Base-by-base conservation (phyloP, 1,284 basidiomycete genomes). In the Ceratobasidium sp. region DNA sequence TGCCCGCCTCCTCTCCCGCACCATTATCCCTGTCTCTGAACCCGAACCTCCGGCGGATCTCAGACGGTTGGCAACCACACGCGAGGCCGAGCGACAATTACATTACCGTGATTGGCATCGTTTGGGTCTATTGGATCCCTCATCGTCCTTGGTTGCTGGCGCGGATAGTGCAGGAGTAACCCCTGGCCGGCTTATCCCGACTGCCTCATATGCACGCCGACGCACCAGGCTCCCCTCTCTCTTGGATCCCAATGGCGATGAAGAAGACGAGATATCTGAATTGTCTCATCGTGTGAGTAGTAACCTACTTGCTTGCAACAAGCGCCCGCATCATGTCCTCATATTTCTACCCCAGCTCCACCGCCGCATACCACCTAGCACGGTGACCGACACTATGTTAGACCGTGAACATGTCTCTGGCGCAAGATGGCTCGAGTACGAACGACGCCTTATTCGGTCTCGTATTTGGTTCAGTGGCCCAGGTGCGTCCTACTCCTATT, bases 101-200 rank as follows among this genome's bases (percentile, higher is more conserved):
- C 60, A 64, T 11, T 54, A 64, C 25, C 60, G 60, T 21, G 60
- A 64, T 29, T 64, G 60, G 60, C 60, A 64, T 16, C 60, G 60
- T 53, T 36, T 64, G 14, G 50, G 50, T 41, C 50, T 64, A 19
- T 46, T 64, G 21, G 60, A 64, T 25, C 60, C 60, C n/a, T 52
- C 60, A 27, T 19, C 60, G 13, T 39, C 60, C 5, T 36, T 11
- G 33, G 27, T 25, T 36, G 49, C 49, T 23, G 50, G 50, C 21
- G 25, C 49, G 11, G 60, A 64, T 13, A 50, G 27, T 42, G 50
- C 50, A 64, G 23, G 23, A 5, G 14, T 64, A 30, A 39, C 60
- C 4, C 50, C 60, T 25, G 60, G 60, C 25, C 58, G 58, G 25
- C 44, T 62, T 16, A 62, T 36, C 16, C 46, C 58, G 8, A 29